Evolutionary conservation across 177 flowering plant genomes (phyloP).

Genomic region (Vitis hybrid): DNA sequence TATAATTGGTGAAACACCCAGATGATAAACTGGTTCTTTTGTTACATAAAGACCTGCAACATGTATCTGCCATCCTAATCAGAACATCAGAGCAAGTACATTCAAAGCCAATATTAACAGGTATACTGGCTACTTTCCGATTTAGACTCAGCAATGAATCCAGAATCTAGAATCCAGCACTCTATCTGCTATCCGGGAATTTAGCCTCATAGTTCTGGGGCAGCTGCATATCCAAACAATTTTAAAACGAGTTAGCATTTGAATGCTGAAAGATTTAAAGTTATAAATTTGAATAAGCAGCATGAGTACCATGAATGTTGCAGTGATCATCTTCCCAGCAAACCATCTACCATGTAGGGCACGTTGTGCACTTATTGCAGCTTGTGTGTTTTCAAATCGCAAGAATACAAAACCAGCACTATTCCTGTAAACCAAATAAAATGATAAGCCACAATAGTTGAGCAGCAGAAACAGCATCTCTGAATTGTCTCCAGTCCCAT

Average conservation of each 20-base stretch:
- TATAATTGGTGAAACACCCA: background rate
- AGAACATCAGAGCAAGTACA: background rate
- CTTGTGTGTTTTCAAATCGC: constrained; percentile 54
- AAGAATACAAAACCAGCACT: constrained; percentile 81
- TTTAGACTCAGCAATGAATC: background rate
- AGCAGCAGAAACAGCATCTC: background rate
- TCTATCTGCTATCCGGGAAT: constrained; percentile 56
- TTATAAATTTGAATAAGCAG: background rate
- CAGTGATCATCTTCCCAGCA: constrained; percentile 98
- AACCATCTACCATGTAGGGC: constrained; percentile 95
- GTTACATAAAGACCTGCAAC: background rate
- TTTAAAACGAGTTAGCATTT: background rate
- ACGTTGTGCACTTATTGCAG: constrained; percentile 67
- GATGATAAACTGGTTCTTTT: background rate
- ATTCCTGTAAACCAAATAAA: constrained; percentile 45
- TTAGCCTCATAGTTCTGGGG: constrained; percentile 61
- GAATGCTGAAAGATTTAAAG: too few relatives aligned
- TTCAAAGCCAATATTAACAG: background rate
- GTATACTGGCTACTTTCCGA: background rate
- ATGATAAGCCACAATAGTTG: background rate
- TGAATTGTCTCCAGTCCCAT: background rate
- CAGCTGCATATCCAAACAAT: constrained; percentile 36
- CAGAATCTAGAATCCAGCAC: background rate
- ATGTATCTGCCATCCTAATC: too few relatives aligned
- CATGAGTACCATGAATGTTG: constrained; percentile 66